Base-by-base conservation (phyloP, 139 green algal genomes). In the Klebsormidium nitens region DNA sequence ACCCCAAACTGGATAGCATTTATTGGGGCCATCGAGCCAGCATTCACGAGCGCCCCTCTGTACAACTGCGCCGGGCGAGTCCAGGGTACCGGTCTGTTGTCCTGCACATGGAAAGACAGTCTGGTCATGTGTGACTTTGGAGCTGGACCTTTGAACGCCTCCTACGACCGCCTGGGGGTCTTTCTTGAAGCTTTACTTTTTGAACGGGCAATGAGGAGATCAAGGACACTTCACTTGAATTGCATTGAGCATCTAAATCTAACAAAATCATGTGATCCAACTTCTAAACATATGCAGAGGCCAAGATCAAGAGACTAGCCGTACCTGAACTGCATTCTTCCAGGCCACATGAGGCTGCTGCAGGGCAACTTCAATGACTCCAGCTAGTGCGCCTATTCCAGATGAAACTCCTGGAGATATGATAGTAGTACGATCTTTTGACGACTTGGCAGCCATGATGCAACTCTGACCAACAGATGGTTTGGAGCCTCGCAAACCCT, bases 1-100 rank as follows among this genome's bases (percentile, higher is more conserved):
- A 68, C 70, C 2, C 70, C 75, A 55, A 81, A 81, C 69, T 78
- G 69, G n/a, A 81, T n/a, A n/a, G 44, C 75, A 23, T 81, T 81
- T 60, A 81, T 81, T 5, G 75, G 75, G 6, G 60, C 60, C 5
- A 81, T 81, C 37, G 17, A 40, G n/a, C 17, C 47, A 0, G 71
- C 71, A 52, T 81, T 81, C n/a, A 81, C 60, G 17, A 73, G 8
- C 17, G 73, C 44, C 5, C 75, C 75, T 19, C 67, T 38, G 46
- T 81, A 81, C 38, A 81, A 47, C 40, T 58, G 14, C 31, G 49
- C n/a, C 2, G 62, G 71, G 69, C 66, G 23, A n/a, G n/a, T n/a
- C 2, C 79, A 40, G 11, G 66, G 69, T 34, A 81, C 56, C 23
- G 67, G 66, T 31, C 74, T 58, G 28, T 32, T 59, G 14, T 77